A percentile compares a stretch with the other conserved stretches of the same genome.
Evolutionary conservation across 768 basidiomycete genomes (phyloP).

Genomic region (Russula sp.): DNA sequence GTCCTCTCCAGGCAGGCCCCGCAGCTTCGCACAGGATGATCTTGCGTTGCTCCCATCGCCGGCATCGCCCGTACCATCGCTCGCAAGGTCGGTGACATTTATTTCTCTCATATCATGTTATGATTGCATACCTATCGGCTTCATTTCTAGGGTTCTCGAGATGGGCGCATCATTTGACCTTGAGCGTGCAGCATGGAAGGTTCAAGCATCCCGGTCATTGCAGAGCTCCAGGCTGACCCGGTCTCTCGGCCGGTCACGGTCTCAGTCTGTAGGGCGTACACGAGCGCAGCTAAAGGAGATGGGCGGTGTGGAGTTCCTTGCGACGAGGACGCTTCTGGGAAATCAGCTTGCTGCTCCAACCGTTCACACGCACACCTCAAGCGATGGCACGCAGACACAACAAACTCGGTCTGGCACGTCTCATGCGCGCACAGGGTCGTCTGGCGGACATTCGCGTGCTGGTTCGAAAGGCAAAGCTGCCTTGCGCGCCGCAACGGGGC

Average conservation of each 20-base stretch:
- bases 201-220: constrained; percentile 53
- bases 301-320: constrained; percentile 48
- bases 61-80: constrained; percentile 49
- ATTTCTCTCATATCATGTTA: not conserved
- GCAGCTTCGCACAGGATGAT: constrained; percentile 55
- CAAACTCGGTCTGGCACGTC: constrained; percentile 26
- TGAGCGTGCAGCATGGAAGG: constrained; percentile 61
- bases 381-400: constrained; percentile 27
- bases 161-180: constrained; percentile 54
- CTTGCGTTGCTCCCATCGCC: constrained; percentile 34
- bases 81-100: constrained; percentile 34
- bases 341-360: constrained; percentile 50
- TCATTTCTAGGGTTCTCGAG: constrained; percentile 48
- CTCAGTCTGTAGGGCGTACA: constrained; percentile 44
- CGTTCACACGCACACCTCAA: constrained; percentile 25
- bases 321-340: constrained; percentile 60
- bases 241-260: constrained; percentile 53
- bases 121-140: not conserved
- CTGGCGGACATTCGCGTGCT: constrained; percentile 29
- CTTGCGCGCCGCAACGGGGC: constrained; percentile 28
- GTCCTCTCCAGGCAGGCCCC: constrained; percentile 34
- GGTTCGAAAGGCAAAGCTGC: constrained; percentile 36
- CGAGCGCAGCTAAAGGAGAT: constrained; percentile 24
- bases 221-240: constrained; percentile 53
- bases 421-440: constrained; percentile 27